These are phyloP conservation scores for Pascua guehoae DNA, from an alignment of 1,284 basidiomycete species.

Conservation along the genomic window DNA sequence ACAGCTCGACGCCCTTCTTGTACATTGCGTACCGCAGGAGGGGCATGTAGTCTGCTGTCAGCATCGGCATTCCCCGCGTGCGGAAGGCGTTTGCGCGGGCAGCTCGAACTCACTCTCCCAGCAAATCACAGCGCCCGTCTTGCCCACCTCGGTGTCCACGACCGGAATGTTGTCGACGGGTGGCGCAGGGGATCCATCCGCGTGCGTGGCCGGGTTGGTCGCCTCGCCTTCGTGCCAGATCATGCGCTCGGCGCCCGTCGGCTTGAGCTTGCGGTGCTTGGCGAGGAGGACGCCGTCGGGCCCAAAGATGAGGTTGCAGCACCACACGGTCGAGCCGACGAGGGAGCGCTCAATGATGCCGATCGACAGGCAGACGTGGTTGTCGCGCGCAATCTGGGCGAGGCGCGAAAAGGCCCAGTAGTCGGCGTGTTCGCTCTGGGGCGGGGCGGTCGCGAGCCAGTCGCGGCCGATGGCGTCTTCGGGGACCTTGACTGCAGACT, in stretches of 20 bases:
- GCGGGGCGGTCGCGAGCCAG: conserved; percentile 13
- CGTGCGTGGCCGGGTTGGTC: conserved; percentile 43
- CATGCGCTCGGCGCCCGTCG: conserved; percentile 64
- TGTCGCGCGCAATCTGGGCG: conserved; percentile 12
- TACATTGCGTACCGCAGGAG: conserved; percentile 49
- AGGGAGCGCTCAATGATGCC: conserved; percentile 66
- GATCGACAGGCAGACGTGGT: conserved; percentile 55
- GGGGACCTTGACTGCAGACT: conserved; percentile 22
- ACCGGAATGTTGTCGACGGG: conserved; percentile 39
- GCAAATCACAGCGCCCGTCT: conserved; percentile 63
- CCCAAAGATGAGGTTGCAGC: conserved; percentile 63
- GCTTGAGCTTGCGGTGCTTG: conserved; percentile 69
- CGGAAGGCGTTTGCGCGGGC: fast-evolving
- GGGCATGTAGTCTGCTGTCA: conserved; percentile 61
- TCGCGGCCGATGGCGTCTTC: conserved; percentile 18
- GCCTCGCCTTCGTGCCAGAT: conserved; percentile 62
- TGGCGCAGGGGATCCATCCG: not conserved
- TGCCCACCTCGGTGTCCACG: conserved; percentile 45
- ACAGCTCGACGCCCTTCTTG: conserved; percentile 37
- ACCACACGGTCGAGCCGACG: conserved; percentile 62
- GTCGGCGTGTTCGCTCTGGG: conserved; percentile 7
- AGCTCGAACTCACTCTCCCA: conserved; percentile 59
- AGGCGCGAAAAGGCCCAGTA: conserved; percentile 19
- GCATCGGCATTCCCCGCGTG: not conserved
- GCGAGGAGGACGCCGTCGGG: conserved; percentile 58